A percentile compares a stretch with the other conserved stretches of the same genome.
Conservation (phyloP, 441 rosid species). For the Dalechampia spathulata region DNA sequence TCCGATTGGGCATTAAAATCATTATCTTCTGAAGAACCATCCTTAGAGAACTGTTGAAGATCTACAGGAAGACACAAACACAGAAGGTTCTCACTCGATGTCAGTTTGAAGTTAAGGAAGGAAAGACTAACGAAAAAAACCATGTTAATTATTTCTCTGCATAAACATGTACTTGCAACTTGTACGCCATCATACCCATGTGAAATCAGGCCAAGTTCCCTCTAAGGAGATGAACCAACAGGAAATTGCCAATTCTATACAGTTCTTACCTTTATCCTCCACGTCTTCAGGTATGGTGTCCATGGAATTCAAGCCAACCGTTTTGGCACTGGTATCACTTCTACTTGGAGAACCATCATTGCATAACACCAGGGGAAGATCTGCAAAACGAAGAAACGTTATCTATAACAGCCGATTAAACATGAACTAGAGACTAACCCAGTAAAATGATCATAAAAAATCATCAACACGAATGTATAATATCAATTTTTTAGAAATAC, state of each 20-base stretch:
- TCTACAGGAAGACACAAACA: not conserved
- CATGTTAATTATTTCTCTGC: not conserved
- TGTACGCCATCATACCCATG: too few relatives aligned
- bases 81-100: not conserved
- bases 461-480: not conserved
- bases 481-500: too few relatives aligned
- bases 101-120: not conserved
- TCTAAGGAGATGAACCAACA: not conserved
- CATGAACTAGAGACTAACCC: not conserved
- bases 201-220: too few relatives aligned
- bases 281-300: not conserved
- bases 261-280: not conserved
- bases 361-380: not conserved
- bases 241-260: not conserved
- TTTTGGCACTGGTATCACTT: not conserved
- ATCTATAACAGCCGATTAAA: not conserved
- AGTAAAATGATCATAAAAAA: too few relatives aligned
- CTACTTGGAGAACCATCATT: not conserved
- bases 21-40: not conserved
- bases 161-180: too few relatives aligned
- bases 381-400: not conserved
- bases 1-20: not conserved
- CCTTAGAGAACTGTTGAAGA: not conserved
- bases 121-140: not conserved
- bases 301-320: not conserved